Percentiles rank a stretch among this genome's conserved stretches.
These are phyloP conservation scores for Phytophthora ramorum DNA, from an alignment of 352 stramenopile species.

Conservation along the genomic window DNA sequence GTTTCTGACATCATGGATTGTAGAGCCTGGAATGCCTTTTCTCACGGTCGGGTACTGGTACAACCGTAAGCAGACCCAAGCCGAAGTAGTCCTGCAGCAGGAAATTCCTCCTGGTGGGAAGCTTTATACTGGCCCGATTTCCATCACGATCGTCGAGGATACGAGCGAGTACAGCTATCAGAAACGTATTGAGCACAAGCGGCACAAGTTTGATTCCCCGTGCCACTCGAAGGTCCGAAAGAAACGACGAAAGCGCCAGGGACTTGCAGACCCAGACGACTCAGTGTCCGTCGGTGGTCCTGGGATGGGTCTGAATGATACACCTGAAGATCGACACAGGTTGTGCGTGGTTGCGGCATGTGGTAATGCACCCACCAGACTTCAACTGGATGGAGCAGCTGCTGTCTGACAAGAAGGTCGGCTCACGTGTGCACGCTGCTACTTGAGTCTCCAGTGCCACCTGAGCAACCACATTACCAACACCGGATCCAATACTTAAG, in stretches of 20 bases:
- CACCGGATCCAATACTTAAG: too few relatives aligned
- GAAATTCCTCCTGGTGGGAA: conserved; percentile 82
- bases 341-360: conserved; percentile 77
- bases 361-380: conserved; percentile 88
- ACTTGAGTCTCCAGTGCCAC: too few relatives aligned
- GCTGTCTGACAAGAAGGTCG: conserved; percentile 84
- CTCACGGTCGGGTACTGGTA: conserved; percentile 91
- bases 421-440: conserved; percentile 80
- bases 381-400: conserved; percentile 92
- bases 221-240: conserved; percentile 90
- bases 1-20: conserved; percentile 84
- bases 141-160: conserved; percentile 88
- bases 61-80: conserved; percentile 89
- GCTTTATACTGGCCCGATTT: conserved; percentile 81
- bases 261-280: conserved; percentile 79
- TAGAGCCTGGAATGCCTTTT: conserved; percentile 85
- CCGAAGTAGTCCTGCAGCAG: conserved; percentile 86
- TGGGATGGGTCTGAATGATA: conserved; percentile 89
- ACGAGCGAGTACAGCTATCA: conserved; percentile 84
- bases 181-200: conserved; percentile 84
- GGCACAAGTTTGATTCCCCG: conserved; percentile 88
- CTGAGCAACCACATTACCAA: too few relatives aligned
- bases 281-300: conserved; percentile 78
- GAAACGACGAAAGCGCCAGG: conserved; percentile 85
- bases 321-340: conserved; percentile 84